A percentile compares a stretch with the other conserved stretches of the same genome.
Evolutionary conservation across 805 yeast genomes (phyloP).

Genomic region (Spathaspora arborariae): DNA sequence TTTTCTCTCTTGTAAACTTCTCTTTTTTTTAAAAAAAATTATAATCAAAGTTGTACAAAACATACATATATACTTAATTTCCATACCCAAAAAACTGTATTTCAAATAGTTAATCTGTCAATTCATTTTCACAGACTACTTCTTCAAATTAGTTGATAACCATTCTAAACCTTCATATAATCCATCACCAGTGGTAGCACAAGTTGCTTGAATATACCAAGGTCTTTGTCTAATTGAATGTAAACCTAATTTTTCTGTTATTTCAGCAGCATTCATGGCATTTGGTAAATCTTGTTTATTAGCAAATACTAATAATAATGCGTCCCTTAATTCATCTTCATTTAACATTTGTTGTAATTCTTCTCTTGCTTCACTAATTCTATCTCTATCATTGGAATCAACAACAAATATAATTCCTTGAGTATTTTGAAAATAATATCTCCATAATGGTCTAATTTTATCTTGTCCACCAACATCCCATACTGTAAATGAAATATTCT

Average conservation of each 20-base stretch:
- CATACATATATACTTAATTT: not conserved
- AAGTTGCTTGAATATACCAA: conserved; percentile 42
- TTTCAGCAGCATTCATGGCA: conserved; percentile 43
- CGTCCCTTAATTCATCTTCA: conserved; percentile 42
- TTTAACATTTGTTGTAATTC: conserved; percentile 43
- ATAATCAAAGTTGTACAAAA: not conserved
- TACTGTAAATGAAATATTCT: conserved; percentile 40
- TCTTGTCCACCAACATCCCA: conserved; percentile 46
- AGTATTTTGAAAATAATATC: conserved; percentile 42
- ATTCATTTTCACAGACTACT: not conserved
- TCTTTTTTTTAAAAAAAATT: not conserved
- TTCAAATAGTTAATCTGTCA: not conserved
- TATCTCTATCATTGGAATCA: conserved; percentile 42
- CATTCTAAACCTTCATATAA: conserved; percentile 37
- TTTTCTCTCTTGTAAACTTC: not conserved
- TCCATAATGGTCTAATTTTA: conserved; percentile 42
- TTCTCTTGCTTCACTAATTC: conserved; percentile 41
- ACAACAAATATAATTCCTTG: conserved; percentile 42
- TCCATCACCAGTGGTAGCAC: conserved; percentile 40
- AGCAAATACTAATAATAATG: conserved; percentile 37
- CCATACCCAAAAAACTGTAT: not conserved
- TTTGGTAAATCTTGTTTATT: conserved; percentile 43
- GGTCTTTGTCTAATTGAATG: conserved; percentile 42
- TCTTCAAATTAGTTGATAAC: conserved; percentile 32
- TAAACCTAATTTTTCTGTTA: conserved; percentile 41